Percentiles rank a stretch among this genome's conserved stretches.
Conservation (phyloP, 2,329 filamentous ascomycete species). For the Boeremia lycopersici region DNA sequence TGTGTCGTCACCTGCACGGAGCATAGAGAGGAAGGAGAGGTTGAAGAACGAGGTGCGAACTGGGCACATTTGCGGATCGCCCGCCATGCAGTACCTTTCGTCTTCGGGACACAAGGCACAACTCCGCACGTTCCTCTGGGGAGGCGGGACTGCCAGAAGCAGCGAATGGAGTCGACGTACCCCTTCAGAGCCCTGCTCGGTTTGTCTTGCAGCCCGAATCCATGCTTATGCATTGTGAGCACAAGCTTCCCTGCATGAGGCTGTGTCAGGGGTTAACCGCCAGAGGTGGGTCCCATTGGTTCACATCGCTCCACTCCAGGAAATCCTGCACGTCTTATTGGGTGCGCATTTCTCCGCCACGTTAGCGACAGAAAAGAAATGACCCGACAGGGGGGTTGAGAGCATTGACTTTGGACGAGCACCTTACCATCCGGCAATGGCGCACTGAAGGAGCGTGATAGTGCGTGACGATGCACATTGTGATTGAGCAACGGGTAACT, state of each 20-base stretch:
- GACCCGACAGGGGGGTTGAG: conserved; percentile 28
- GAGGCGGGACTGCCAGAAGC: conserved; percentile 31
- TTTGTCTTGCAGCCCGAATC: conserved; percentile 36
- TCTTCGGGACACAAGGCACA: conserved; percentile 33
- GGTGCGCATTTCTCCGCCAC: conserved; percentile 25
- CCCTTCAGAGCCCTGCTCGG: conserved; percentile 35
- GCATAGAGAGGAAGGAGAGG: conserved; percentile 33
- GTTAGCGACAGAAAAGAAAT: conserved; percentile 33
- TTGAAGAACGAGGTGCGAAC: conserved; percentile 30
- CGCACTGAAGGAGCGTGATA: conserved; percentile 24
- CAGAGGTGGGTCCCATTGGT: conserved; percentile 19
- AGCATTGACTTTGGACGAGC: conserved; percentile 8
- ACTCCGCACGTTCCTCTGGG: conserved; percentile 38
- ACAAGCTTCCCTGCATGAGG: conserved; percentile 39
- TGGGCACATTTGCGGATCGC: conserved; percentile 43
- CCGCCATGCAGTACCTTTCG: conserved; percentile 34
- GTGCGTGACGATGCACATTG: conserved; percentile 25
- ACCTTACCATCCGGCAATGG: conserved; percentile 19
- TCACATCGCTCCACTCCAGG: conserved; percentile 12
- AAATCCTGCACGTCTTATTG: conserved; percentile 24
- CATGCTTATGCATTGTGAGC: conserved; percentile 43
- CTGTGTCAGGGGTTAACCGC: conserved; percentile 25
- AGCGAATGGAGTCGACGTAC: conserved; percentile 36
- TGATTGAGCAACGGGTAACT: conserved; percentile 1
- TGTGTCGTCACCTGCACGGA: conserved; percentile 36